Evolutionary conservation across 148 eudicot genomes (phyloP), one percentile per base, ranked within the genome.

Genomic region (Fagopyrum tataricum): DNA sequence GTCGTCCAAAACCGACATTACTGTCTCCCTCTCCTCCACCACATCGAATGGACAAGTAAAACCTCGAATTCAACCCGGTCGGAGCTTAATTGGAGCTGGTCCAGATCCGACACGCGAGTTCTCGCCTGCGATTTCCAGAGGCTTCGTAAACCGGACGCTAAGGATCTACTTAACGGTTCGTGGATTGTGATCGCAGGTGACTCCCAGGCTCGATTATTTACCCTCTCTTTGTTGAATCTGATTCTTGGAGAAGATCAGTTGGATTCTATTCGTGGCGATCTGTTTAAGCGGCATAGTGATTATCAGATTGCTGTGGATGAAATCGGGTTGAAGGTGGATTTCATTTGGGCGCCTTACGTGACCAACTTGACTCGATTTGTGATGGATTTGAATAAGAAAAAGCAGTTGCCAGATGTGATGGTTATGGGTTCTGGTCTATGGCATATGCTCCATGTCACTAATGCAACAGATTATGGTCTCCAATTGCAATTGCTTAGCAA

Each of bases 381-480:
- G 72, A 18, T 67, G 21, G 85, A 62, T 9, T 80, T 87, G 51
- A 84, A 74, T 72, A 70, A 68, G 44, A 86, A 80, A n/a, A 79
- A 74, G 80, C 83, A 75, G 59, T 83, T 73, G 59, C 98, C 98
- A 0, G 93, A 95, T 87, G 90, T 95, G 75, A 51, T 91, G 67
- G 84, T 91, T 31, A 87, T 95, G 90, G 97, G 98, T 24, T 86
- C 90, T n/a, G 98, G 98, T 47, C 82, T 95, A 37, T 95, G 98
- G 98, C 89, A 95, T 77, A 91, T 91, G 96, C 80, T 95, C n/a
- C 97, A 88, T 76, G 53, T 88, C 21, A 80, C 82, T 9, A 87
- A 91, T 77, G 75, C 88, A 0, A 64, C 89, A 1, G 87, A 88
- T 64, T 95, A 82, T 70, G 87, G 86, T 20, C 39, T 44, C 70